Base-by-base conservation (phyloP, 208 protist species). In the Histomonas meleagridis region DNA sequence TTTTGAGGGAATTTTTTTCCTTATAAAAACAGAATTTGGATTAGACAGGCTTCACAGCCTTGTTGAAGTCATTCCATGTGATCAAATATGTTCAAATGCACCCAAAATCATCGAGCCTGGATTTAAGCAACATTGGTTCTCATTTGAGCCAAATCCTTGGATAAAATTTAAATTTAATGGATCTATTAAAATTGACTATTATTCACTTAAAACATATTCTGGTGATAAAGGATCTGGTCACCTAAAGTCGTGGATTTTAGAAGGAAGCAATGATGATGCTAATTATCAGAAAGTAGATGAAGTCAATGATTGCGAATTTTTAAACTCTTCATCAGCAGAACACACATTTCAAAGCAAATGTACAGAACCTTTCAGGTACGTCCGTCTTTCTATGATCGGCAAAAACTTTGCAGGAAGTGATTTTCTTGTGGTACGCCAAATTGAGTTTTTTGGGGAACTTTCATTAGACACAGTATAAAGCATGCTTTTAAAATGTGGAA, bases 161-260 rank as follows among this genome's bases (percentile, higher is more conserved):
- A 12, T 86, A 35, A 86, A 32, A 55, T 55, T 86, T 55, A 46
- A 86, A 57, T 86, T 86, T 55, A 51, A 55, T 38, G 38, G 55
- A 32, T 55, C n/a, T 28, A 35, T 86, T 38, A 55, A 32, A 38
- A 3, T 86, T 12, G 51, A 40, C 32, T 12, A 14, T 40, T 86
- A 86, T 28, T 55, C 76, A 10, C 40, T 86, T 38, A 86, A 55
- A 55, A 86, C 76, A 38, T 86, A 86, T 35, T 86, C 76, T 28
- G 76, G 76, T 51, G 26, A 48, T 16, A 46, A 86, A 86, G 38
- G 38, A 9, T 86, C 51, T 49, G 76, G 40, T 12, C 76, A 86
- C 76, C 40, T 86, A 38, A 32, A 57, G 55, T 86, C 76, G 18
- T 86, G 76, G 76, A 26, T 32, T 55, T 9, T 86, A 12, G n/a